Base-by-base conservation (phyloP, 169 alveolate genomes). In the Eimeria necatrix region DNA sequence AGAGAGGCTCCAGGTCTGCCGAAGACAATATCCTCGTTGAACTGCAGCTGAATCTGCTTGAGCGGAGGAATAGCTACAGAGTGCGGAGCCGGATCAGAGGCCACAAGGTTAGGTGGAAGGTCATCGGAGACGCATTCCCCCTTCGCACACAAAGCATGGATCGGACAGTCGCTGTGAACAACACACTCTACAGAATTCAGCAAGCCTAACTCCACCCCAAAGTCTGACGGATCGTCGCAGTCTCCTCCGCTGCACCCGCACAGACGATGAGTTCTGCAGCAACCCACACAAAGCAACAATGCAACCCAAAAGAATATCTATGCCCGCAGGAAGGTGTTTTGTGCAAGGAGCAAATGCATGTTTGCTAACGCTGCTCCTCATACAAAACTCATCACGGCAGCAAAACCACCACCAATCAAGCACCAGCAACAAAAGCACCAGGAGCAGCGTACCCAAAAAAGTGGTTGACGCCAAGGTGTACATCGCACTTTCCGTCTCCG, bases 211-310 rank as follows among this genome's bases (percentile, higher is more conserved):
- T 95, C 97, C 22, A 93, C 94, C n/a, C 96, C 97, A 53, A 96
- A 96, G 78, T 96, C 97, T 22, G 93, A 95, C 10, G 96, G 91
- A 7, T 95, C 94, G 61, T 96, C 97, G 76, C 97, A 96, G 51
- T 95, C 97, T 41, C 88, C 96, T n/a, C 97, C 97, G 80, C 96
- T 94, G 53, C 97, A 96, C 5, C 97, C 97, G 93, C 97, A 96
- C 22, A 96, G 95, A 10, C 97, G 95, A 20, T 95, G 96, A 4
- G 96, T 95, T 9, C 97, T 91, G 92, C 32, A 51, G 22, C 14
- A 71, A 18, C 59, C 14, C 12, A 84, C 4, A 51, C 0, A 52
- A 41, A 14, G 0, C 64, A 46, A 74, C 59, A 18, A 61, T 61
- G 22, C 73, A 32, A 32, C 41, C 41, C 41, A 32, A 32, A 32